These are phyloP conservation scores for Rhynchospora tenuis DNA, from an alignment of 176 grass and related monocot genomes.

Conservation along the genomic window DNA sequence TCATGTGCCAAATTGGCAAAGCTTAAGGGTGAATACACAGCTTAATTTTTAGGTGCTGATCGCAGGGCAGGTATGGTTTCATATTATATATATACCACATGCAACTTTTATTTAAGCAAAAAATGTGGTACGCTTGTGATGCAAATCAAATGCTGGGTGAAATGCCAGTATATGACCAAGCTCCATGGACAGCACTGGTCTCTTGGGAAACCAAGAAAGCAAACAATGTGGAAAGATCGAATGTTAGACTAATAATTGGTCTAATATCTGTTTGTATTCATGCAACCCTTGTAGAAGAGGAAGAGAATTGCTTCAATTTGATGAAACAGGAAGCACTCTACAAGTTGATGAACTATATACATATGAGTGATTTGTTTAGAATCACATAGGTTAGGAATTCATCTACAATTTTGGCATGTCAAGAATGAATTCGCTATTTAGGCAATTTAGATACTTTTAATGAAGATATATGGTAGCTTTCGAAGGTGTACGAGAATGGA, in stretches of 20 bases:
- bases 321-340: background rate
- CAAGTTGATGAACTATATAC: background rate
- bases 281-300: background rate
- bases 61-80: background rate
- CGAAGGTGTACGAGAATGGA: background rate
- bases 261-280: background rate
- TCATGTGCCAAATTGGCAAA: conserved; percentile 6
- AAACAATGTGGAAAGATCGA: background rate
- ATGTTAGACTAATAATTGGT: background rate
- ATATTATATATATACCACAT: background rate
- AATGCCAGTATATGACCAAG: background rate
- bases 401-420: background rate
- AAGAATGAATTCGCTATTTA: background rate
- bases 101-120: background rate
- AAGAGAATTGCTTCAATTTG: background rate
- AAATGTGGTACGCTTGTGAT: background rate
- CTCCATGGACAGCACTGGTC: background rate
- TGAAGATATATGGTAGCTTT: background rate
- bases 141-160: background rate
- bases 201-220: background rate
- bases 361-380: background rate
- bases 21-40: background rate
- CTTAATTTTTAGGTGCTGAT: background rate
- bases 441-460: background rate
- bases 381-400: background rate